Base-by-base conservation (phyloP, 1,139 yeast species). In the Candida mesenterica region DNA sequence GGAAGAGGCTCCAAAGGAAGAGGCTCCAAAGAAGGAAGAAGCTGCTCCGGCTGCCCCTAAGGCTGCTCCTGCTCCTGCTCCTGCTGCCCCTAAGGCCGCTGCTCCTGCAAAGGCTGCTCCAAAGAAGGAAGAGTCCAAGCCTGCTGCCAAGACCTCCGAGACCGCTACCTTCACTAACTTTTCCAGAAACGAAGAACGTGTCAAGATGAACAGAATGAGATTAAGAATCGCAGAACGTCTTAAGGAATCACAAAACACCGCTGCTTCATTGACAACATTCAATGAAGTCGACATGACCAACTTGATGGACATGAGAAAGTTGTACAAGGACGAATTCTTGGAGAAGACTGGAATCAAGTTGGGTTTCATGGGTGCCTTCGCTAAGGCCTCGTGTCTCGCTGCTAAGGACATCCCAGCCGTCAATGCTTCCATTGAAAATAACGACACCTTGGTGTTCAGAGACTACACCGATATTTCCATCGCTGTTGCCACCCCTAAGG, bases 171-270 rank as follows among this genome's bases (percentile, higher is more conserved):
- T 79, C 55, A 82, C 86, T 42, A 63, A 76, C 36, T 84, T 84
- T 61, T 75, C 89, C 40, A 85, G 98, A 72, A 70, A 73, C 45
- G 97, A 92, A 70, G 87, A 82, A 64, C 79, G 90, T 64, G 95
- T 94, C 50, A 92, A 92, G 75, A 92, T 92, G 98, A 92, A 90
- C 82, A 87, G 99, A 75, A 94, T 92, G 98, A 86, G 99, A 73
- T 72, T 87, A 68, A 87, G 99, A 78, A 94, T 94, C 50, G 97
- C 98, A 41, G 97, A 94, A 75, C 88, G 99, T 72, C 84, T 92
- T 62, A 92, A 92, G 86, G 97, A 94, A 74, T 86, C 97, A 26
- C 99, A 92, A 72, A 92, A 92, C 75, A 89, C 98, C 38, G 96
- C 97, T 49, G 99, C 99, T 32, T 88, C 97, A 35, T 79, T 92